These are phyloP conservation scores for Cylindrotheca closterium DNA, from an alignment of 108 stramenopile species.

Conservation along the genomic window DNA sequence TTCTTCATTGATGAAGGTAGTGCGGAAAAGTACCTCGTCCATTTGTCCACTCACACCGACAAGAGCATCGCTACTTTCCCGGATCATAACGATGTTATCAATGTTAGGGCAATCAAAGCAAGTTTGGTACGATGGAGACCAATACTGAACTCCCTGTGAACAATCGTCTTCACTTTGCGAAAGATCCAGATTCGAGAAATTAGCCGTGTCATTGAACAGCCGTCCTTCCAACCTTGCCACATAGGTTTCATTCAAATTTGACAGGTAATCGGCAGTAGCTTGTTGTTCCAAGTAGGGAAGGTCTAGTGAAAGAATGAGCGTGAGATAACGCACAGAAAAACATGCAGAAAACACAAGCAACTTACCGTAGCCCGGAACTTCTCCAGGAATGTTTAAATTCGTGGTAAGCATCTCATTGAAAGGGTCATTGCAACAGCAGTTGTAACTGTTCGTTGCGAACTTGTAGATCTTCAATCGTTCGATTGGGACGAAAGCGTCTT, in stretches of 20 bases:
- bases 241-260: constrained; percentile 18
- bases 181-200: constrained; percentile 17
- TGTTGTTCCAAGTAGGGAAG: no score
- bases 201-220: constrained; percentile 31
- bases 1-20: background rate
- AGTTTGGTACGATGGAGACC: constrained; percentile 20
- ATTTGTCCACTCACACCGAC: constrained; percentile 1
- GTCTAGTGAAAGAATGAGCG: no score
- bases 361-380: constrained; percentile 21
- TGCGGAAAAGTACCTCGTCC: background rate
- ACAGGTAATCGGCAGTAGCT: no score
- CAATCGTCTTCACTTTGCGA: constrained; percentile 30
- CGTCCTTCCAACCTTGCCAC: constrained; percentile 29
- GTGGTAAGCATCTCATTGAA: constrained; percentile 22
- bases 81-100: constrained; percentile 4
- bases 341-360: no score
- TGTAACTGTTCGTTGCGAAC: constrained; percentile 47
- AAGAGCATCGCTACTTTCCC: background rate
- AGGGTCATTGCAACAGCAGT: constrained; percentile 39
- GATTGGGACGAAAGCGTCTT: constrained; percentile 28
- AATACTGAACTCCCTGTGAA: constrained; percentile 12
- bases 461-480: constrained; percentile 50
- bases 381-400: constrained; percentile 29
- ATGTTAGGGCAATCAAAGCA: constrained; percentile 19
- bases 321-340: no score